Conservation (phyloP, 1,139 yeast genomes). For the Saccharomyces hybrid region DNA sequence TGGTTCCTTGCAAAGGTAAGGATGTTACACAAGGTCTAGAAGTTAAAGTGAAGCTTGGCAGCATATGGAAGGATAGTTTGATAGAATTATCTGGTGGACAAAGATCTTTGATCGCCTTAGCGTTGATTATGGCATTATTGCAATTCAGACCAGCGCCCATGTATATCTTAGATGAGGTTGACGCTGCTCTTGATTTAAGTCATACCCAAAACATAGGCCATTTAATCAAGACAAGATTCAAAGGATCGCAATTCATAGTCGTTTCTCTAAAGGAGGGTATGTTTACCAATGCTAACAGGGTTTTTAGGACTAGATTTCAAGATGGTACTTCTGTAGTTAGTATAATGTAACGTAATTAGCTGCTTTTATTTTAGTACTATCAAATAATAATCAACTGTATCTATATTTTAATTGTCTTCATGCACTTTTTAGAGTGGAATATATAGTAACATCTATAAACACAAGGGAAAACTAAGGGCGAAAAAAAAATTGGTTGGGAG, state of each 20-base stretch:
- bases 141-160: conserved; percentile 97
- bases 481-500: not conserved
- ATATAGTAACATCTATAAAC: not conserved
- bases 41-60: conserved; percentile 83
- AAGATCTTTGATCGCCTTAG: conserved; percentile 83
- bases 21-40: conserved; percentile 89
- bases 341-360: conserved; percentile 31
- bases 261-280: conserved; percentile 96
- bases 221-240: conserved; percentile 85
- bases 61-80: conserved; percentile 91
- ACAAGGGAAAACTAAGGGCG: not conserved
- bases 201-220: conserved; percentile 98
- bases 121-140: conserved; percentile 79
- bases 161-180: conserved; percentile 95
- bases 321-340: conserved; percentile 94
- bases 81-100: conserved; percentile 98
- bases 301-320: conserved; percentile 87
- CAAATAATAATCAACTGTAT: not conserved
- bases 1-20: conserved; percentile 69
- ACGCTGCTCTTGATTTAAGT: conserved; percentile 93
- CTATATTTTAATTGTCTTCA: not conserved
- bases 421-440: no score
- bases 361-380: not conserved
- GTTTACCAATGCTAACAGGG: conserved; percentile 94
- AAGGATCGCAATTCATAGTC: conserved; percentile 92